Base-by-base conservation (phyloP, 768 basidiomycete species). In the Jaapia argillacea region DNA sequence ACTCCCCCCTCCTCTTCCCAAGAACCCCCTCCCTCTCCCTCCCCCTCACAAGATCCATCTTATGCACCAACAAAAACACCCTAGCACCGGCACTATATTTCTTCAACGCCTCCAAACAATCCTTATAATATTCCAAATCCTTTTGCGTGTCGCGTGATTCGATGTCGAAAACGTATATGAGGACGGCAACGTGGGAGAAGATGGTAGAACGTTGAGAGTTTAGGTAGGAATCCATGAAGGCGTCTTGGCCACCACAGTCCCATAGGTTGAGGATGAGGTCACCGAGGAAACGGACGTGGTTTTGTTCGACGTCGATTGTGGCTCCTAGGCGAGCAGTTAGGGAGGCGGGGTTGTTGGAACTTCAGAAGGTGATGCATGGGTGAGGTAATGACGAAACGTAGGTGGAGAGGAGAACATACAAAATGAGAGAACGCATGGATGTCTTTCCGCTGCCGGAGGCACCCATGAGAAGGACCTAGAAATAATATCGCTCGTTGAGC, bases 231-330 rank as follows among this genome's bases (percentile, higher is more conserved):
- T 97, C 93, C 81, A 98, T 92, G 70, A 96, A 98, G 12, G 91
- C 79, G 59, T 96, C 91, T 63, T 99, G 96, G 5, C 96, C 96
- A 35, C 94, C 96, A 53, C 96, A 97, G 64, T 99, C 96, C 94
- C 94, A 97, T 4, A 97, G 72, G 58, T 94, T 94, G 61, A 99
- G 79, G 48, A 91, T 85, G 54, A 98, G 81, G 57, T 94, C 90
- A 12, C 92, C 93, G 12, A 99, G 79, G 62, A 99, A 98, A 35
- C 92, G 85, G 49, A 98, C 91, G 58, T 96, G 90, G 53, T 93
- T 94, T 60, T 93, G 89, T 60, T 97, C 94, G 48, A 98, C 92
- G 59, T 98, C 94, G 51, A 97, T 94, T 6, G 96, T 99, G 14
- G 94, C 93, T 22, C 93, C 93, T 24, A 99, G 74, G 14, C 93